Conservation (phyloP, 2,329 filamentous ascomycete genomes). For the Hypoxylon sp. region DNA sequence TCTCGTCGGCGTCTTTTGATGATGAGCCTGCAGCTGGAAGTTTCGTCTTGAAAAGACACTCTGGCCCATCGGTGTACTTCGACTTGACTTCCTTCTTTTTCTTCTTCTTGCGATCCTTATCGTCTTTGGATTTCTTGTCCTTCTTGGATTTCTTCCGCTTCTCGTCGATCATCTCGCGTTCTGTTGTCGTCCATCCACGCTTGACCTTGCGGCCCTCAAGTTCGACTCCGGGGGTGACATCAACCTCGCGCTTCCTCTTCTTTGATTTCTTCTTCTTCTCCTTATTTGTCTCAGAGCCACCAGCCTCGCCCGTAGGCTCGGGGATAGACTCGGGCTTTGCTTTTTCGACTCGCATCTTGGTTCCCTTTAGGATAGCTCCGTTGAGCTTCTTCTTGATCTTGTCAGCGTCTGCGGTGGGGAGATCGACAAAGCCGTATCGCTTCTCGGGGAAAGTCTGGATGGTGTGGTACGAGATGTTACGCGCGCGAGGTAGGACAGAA, state of each 20-base stretch:
- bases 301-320: constrained; percentile 53
- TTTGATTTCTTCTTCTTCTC: constrained; percentile 59
- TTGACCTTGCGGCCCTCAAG: constrained; percentile 85
- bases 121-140: constrained; percentile 56
- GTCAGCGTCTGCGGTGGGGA: constrained; percentile 86
- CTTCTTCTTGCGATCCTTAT: constrained; percentile 67
- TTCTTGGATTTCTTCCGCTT: constrained; percentile 61
- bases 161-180: constrained; percentile 62
- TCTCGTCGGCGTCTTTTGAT: constrained; percentile 58
- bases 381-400: constrained; percentile 92
- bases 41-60: constrained; percentile 87
- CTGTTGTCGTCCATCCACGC: constrained; percentile 86
- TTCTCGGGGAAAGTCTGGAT: constrained; percentile 91
- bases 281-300: constrained; percentile 56
- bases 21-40: constrained; percentile 67
- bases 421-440: constrained; percentile 89
- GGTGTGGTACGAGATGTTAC: constrained; percentile 88
- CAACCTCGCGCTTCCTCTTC: constrained; percentile 66
- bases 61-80: constrained; percentile 77
- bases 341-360: constrained; percentile 86
- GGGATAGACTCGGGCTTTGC: constrained; percentile 75
- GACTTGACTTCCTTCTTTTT: constrained; percentile 73
- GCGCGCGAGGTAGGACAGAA: constrained; percentile 73
- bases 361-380: constrained; percentile 85
- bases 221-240: constrained; percentile 74